Evolutionary conservation across 345 rosid species (phyloP).

Genomic region (Conringia planisiliqua): DNA sequence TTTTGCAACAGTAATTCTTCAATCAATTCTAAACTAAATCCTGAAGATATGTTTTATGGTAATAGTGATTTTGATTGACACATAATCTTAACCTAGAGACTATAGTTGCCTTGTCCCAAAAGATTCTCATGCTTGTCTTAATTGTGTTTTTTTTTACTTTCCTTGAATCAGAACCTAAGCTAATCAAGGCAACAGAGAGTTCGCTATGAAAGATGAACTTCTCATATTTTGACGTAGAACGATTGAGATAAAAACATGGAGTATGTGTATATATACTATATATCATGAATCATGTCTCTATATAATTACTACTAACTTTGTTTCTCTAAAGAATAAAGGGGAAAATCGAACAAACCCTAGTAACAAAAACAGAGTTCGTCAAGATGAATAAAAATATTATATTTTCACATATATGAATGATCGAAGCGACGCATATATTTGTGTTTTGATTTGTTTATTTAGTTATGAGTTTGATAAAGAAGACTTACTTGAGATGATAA

Average conservation of each 20-base stretch:
- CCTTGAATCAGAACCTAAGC: not conserved
- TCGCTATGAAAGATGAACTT: constrained; percentile 7
- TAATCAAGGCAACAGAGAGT: not conserved
- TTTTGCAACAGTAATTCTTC: constrained; percentile 5
- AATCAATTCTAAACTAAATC: not conserved
- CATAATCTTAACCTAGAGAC: not conserved
- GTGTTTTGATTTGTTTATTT: not conserved
- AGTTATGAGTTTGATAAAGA: not conserved
- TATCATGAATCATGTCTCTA: not conserved
- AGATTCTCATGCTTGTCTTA: not conserved
- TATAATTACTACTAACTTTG: not conserved
- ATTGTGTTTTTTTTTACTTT: not conserved
- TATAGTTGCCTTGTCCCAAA: not conserved
- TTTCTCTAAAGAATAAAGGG: not conserved
- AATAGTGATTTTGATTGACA: not conserved
- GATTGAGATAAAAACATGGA: not conserved
- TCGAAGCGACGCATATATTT: not conserved
- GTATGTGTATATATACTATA: not conserved
- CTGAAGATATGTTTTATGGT: not conserved
- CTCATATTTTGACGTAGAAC: not conserved
- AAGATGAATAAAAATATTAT: not conserved
- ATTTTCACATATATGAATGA: not conserved
- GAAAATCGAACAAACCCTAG: constrained; percentile 8
- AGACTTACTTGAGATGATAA: constrained; percentile 23
- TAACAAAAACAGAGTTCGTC: constrained; percentile 17